phyloP scores from a whole-genome alignment of 1,284 basidiomycete species.

The Heterobasidion occidentale region DNA sequence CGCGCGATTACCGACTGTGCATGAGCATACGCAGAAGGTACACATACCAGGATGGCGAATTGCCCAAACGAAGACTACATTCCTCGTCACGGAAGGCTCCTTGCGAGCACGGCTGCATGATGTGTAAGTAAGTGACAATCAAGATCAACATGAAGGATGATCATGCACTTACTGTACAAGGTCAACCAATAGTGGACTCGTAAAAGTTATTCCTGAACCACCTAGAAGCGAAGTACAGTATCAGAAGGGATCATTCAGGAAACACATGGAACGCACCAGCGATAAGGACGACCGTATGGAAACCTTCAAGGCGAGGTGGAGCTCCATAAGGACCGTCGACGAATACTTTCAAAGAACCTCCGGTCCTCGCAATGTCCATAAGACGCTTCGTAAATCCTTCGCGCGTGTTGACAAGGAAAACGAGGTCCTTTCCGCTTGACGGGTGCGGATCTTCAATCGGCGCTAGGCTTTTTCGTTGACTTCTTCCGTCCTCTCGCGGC shows the following conservation, averaged over 20 bases:
- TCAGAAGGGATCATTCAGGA: neutral
- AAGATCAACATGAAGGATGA: neutral
- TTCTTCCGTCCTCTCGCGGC: constrained; percentile 6
- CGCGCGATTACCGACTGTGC: neutral
- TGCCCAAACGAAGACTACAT: constrained; percentile 31
- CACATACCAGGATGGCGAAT: constrained; percentile 27
- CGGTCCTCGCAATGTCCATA: constrained; percentile 17
- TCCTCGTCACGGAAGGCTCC: constrained; percentile 15
- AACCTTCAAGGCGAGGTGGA: constrained; percentile 20
- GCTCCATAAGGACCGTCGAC: constrained; percentile 38
- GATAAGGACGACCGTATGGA: constrained; percentile 28
- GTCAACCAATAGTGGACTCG: constrained; percentile 30
- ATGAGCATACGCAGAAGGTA: neutral
- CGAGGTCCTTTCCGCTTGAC: constrained; percentile 30
- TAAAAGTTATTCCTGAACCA: constrained; percentile 34
- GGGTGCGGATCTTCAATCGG: no score
- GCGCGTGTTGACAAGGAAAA: constrained; percentile 43
- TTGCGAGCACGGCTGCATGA: constrained; percentile 18
- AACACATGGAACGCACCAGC: constrained; percentile 19
- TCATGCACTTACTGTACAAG: constrained; percentile 23
- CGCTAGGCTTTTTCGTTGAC: neutral
- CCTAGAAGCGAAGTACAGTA: constrained; percentile 15
- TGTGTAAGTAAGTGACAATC: neutral
- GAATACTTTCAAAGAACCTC: constrained; percentile 21
- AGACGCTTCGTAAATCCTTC: constrained; percentile 33